Base-by-base conservation (phyloP, 805 yeast species). In the Candida glaebosa region DNA sequence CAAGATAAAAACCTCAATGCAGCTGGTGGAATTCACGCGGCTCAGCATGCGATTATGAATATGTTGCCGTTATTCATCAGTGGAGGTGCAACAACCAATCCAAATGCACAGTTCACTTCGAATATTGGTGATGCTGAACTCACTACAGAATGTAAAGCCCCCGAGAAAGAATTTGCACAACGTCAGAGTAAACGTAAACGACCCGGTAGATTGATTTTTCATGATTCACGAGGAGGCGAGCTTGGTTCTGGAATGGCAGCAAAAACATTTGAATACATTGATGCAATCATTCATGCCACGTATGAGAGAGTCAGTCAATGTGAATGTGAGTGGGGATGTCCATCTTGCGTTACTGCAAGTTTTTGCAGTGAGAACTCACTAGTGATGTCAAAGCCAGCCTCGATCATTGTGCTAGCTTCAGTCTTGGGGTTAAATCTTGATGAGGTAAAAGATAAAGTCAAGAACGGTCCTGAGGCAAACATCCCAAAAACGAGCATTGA, bases 21-120 rank as follows among this genome's bases (percentile, higher is more conserved):
- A 2, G 91, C 98, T 0, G 99, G 87, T 4, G 95, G 93, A 0
- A 87, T 93, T n/a, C 99, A 93, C 65, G 97, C 95, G 2, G 95
- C 96, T 0, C 91, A 89, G 49, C 99, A 93, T 67, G 88, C 88
- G 0, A 65, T 93, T 1, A 82, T 93, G 75, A 82, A 86, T 36
- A 73, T 87, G 44, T 57, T 90, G 19, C 95, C 97, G 0, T 60
- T 82, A 19, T 82, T 78, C 44, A 79, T 89, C 3, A 79, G 81
- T 9, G 81, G 87, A 14, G 86, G 87, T 1, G 74, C 78, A 3
- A 84, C 81, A 49, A 58, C 68, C 5, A 53, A 60, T 30, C 65
- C 69, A 0, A 61, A 64, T 39, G 61, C 56, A 8, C 50, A 60
- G 22, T 63, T 56, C 39, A 43, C 42, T 14, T 58, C 67, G 1